Percentiles rank a stretch among this genome's conserved stretches.
Conservation (phyloP, 1,284 basidiomycete species). For the Melampsora allii-populina region DNA sequence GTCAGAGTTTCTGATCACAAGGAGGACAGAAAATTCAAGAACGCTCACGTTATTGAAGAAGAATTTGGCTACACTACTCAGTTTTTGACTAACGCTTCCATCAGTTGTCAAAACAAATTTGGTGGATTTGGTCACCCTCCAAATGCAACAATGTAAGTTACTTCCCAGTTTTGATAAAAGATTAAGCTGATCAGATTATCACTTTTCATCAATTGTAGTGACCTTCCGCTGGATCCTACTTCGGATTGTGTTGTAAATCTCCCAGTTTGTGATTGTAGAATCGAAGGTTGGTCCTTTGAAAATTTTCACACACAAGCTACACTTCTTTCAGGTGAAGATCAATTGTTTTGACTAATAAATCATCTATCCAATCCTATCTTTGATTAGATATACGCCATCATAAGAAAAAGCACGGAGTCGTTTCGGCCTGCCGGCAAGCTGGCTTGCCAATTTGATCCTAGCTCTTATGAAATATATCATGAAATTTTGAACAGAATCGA, state of each 20-base stretch:
- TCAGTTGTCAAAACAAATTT: conserved; percentile 35
- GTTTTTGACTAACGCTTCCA: conserved; percentile 31
- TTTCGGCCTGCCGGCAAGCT: conserved; percentile 21
- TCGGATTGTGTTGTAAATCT: conserved; percentile 38
- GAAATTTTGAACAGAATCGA: no score
- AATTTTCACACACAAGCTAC: not conserved
- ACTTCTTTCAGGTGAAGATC: not conserved
- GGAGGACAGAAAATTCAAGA: conserved; percentile 12
- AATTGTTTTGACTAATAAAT: not conserved
- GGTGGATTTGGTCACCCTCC: conserved; percentile 30
- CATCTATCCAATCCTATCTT: not conserved
- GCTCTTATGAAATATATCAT: no score
- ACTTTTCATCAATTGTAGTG: not conserved
- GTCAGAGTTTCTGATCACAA: conserved; percentile 19
- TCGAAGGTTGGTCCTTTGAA: conserved; percentile 7
- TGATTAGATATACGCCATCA: not conserved
- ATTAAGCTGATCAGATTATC: not conserved
- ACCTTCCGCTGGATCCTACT: conserved; percentile 23
- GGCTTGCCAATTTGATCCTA: conserved; percentile 28
- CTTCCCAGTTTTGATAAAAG: not conserved
- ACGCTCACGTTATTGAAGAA: conserved; percentile 24
- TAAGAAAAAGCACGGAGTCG: conserved; percentile 18
- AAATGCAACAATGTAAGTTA: conserved; percentile 21
- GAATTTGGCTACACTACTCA: conserved; percentile 33
- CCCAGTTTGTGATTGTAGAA: conserved; percentile 34